Percentiles rank a stretch among this genome's conserved stretches.
phyloP scores from a whole-genome alignment of 495 filamentous ascomycete species.

The Neurospora africana region DNA sequence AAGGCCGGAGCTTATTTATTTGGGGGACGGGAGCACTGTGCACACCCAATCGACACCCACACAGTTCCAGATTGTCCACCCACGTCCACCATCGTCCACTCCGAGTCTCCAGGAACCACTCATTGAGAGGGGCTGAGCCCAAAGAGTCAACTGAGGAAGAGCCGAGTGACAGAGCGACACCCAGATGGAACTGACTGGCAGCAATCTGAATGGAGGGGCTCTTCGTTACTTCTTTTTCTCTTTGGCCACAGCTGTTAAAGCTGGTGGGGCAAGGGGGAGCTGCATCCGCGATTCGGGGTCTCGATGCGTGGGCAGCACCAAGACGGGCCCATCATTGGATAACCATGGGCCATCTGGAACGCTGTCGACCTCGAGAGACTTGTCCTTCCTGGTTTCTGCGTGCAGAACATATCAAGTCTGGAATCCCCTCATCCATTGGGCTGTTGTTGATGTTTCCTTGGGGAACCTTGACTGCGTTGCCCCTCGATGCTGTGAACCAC shows the following conservation, averaged over 20 bases:
- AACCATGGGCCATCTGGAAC: neutral
- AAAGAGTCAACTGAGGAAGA: neutral
- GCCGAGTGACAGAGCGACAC: neutral
- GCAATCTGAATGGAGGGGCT: conserved; percentile 11
- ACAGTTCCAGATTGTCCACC: neutral
- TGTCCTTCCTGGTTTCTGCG: neutral
- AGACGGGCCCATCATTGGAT: neutral
- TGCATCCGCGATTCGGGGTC: conserved; percentile 3
- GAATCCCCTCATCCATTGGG: neutral
- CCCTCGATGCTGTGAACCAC: neutral
- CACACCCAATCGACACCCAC: neutral
- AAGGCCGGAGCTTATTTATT: conserved; percentile 19
- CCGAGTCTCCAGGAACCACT: neutral
- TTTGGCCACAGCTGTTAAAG: conserved; percentile 7
- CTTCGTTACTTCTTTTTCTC: too few species aligned
- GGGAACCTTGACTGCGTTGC: neutral
- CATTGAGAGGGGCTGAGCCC: neutral
- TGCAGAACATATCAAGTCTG: neutral
- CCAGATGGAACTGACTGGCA: conserved; percentile 8
- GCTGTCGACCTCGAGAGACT: neutral
- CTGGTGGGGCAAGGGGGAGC: conserved; percentile 3
- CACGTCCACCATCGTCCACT: neutral
- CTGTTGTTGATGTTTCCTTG: neutral
- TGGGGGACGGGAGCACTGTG: conserved; percentile 4
- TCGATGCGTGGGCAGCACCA: neutral